These are phyloP conservation scores for Persicaria tinctoria DNA, from an alignment of 148 eudicot species.

Conservation along the genomic window DNA sequence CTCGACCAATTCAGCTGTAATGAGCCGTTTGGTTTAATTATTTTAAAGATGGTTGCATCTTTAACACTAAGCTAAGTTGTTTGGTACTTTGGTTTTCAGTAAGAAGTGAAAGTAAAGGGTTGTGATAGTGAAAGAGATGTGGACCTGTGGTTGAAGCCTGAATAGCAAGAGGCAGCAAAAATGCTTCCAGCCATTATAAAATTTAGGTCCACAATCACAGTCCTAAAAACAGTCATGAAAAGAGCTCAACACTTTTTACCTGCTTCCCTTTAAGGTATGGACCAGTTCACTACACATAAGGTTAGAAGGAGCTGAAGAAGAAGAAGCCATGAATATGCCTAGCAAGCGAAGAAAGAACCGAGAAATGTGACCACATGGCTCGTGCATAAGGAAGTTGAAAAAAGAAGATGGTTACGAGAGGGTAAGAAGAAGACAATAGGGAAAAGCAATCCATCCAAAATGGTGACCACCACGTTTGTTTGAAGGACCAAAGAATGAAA, in stretches of 20 bases:
- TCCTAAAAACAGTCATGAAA: not conserved
- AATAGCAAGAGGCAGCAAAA: not conserved
- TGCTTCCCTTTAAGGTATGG: not conserved
- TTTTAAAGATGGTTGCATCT: not conserved
- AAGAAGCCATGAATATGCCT: not conserved
- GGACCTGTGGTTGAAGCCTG: not conserved
- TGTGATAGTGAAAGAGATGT: not conserved
- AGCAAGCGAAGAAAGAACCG: not conserved
- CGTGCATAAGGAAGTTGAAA: not conserved
- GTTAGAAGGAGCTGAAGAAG: not conserved
- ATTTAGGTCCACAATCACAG: slow-evolving; percentile 2
- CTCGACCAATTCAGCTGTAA: not conserved
- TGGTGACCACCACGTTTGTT: not conserved
- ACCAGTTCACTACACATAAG: slow-evolving; percentile 1
- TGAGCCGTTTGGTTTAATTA: not conserved
- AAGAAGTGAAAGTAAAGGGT: not conserved
- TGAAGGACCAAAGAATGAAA: not conserved
- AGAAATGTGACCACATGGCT: slow-evolving; percentile 1
- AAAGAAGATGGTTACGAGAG: not conserved
- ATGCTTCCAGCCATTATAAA: not conserved
- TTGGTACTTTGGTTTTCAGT: not conserved
- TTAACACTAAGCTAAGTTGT: not conserved
- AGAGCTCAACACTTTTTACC: not conserved
- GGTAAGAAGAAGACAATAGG: not conserved
- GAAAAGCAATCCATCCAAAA: not conserved